Evolutionary conservation across 495 filamentous ascomycete genomes (phyloP).

Genomic region (Astrothelium macrocarpum): DNA sequence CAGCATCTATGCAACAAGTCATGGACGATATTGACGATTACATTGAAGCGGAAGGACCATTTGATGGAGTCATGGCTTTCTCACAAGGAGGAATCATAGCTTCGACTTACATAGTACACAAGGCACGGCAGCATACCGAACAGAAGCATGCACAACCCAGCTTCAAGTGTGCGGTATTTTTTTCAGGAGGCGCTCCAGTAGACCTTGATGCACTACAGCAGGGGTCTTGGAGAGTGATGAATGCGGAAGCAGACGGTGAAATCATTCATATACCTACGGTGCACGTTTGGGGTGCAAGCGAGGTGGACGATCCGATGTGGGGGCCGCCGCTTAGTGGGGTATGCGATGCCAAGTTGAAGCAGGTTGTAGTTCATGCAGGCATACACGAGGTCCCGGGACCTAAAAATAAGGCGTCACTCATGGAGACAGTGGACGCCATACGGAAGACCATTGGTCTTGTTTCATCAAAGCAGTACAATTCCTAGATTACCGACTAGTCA

Average conservation of each 20-base stretch:
- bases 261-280: background rate
- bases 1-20: background rate
- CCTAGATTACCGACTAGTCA: background rate
- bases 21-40: background rate
- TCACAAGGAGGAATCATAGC: background rate
- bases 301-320: background rate
- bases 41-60: background rate
- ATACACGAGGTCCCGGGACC: background rate
- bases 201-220: background rate
- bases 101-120: background rate
- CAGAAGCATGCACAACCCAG: background rate
- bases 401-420: background rate
- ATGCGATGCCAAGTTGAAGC: background rate
- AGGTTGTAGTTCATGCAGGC: background rate
- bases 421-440: background rate
- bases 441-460: background rate
- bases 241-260: background rate
- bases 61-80: background rate
- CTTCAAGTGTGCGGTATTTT: conserved; percentile 3
- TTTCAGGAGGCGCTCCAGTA: background rate
- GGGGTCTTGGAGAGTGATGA: background rate
- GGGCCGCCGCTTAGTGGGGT: background rate
- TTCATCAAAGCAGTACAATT: background rate
- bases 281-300: background rate
- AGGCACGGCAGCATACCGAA: background rate